These are phyloP conservation scores for Heracleum sosnowskyi DNA, from an alignment of 129 eudicot genomes.

Conservation along the genomic window DNA sequence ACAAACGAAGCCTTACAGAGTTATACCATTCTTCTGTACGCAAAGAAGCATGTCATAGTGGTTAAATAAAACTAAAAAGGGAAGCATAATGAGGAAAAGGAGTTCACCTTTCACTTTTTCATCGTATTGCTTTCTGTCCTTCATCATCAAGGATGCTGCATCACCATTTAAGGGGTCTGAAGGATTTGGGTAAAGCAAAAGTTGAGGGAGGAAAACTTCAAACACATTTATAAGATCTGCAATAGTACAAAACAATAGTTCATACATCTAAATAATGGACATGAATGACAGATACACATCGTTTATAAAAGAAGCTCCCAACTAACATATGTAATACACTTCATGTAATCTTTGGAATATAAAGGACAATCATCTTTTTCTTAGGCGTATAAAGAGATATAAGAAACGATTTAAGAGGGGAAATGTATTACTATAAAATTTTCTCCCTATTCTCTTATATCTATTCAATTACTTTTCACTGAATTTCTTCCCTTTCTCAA, in stretches of 20 bases:
- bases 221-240: conserved; percentile 81
- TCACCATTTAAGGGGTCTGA: conserved; percentile 83
- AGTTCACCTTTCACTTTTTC: conserved; percentile 70
- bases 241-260: conserved; percentile 12
- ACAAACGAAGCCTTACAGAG: not conserved
- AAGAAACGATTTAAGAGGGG: not conserved
- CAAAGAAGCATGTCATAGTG: no score
- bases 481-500: not conserved
- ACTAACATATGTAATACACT: not conserved
- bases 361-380: not conserved
- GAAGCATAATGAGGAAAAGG: not conserved
- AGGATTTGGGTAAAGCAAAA: conserved; percentile 80
- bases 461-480: not conserved
- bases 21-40: not conserved
- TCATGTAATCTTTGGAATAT: not conserved
- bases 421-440: not conserved
- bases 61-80: not conserved
- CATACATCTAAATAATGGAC: not conserved
- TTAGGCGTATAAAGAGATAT: not conserved
- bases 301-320: not conserved
- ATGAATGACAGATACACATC: not conserved
- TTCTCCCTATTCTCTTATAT: not conserved
- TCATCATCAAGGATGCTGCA: conserved; percentile 78
- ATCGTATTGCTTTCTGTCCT: conserved; percentile 65
- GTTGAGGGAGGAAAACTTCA: conserved; percentile 82